These are phyloP conservation scores for Coemansia sp. DNA, from an alignment of 192 early-diverging fungal species.

Conservation along the genomic window DNA sequence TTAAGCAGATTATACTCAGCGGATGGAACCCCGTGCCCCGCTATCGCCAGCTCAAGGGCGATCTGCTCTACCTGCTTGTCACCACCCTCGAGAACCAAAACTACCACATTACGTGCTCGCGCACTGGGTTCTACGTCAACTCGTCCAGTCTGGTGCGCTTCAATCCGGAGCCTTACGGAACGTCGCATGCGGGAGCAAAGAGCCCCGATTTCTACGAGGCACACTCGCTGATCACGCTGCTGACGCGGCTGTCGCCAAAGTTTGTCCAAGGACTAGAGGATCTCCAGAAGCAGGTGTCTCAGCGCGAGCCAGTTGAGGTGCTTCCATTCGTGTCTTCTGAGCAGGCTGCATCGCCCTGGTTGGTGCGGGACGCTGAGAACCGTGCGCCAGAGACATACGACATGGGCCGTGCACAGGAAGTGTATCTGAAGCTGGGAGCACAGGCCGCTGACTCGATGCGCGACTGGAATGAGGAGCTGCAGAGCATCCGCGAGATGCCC, in stretches of 20 bases:
- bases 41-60: conserved; percentile 70
- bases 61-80: conserved; percentile 87
- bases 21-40: conserved; percentile 92
- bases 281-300: conserved; percentile 61
- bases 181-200: conserved; percentile 38
- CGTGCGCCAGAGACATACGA: conserved; percentile 31
- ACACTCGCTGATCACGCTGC: conserved; percentile 69
- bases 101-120: conserved; percentile 81
- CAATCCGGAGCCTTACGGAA: conserved; percentile 54
- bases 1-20: conserved; percentile 76
- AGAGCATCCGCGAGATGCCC: conserved; percentile 84
- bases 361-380: conserved; percentile 59
- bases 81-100: conserved; percentile 82
- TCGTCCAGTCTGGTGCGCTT: conserved; percentile 71
- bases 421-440: conserved; percentile 28
- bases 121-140: conserved; percentile 88
- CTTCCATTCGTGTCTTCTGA: conserved; percentile 65
- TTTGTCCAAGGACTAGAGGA: conserved; percentile 70
- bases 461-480: conserved; percentile 98
- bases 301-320: conserved; percentile 74
- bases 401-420: conserved; percentile 29
- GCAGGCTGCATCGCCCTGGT: conserved; percentile 80
- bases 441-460: conserved; percentile 56
- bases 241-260: conserved; percentile 64
- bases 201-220: conserved; percentile 33